phyloP scores from a whole-genome alignment of 805 yeast species.

The Saturnispora hagleri region DNA sequence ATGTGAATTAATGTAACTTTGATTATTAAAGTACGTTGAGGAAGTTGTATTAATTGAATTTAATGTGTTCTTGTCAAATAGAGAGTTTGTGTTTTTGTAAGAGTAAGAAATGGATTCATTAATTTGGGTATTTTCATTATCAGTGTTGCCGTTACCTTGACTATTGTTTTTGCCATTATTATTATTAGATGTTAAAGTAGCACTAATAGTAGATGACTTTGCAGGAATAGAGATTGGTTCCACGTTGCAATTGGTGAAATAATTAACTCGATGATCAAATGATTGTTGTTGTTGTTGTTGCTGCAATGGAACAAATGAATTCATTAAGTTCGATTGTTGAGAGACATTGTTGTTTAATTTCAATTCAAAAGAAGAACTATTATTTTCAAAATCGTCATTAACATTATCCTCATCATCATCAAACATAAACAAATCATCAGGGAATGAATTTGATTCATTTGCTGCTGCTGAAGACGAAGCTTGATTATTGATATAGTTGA shows the following conservation, averaged over 20 bases:
- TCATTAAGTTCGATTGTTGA: background rate
- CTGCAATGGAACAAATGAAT: background rate
- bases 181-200: background rate
- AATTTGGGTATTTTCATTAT: background rate
- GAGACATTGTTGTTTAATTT: background rate
- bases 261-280: background rate
- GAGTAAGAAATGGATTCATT: background rate
- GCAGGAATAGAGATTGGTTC: conserved; percentile 13
- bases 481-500: conserved; percentile 11
- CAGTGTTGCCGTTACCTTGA: background rate
- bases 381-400: background rate
- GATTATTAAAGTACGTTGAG: background rate
- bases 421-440: conserved; percentile 13
- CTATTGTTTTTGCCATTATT: background rate
- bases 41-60: conserved; percentile 2
- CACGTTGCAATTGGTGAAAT: conserved; percentile 7
- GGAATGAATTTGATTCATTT: background rate
- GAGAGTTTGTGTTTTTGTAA: conserved; percentile 10
- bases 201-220: background rate
- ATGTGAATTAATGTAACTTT: background rate
- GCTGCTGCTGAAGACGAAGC: conserved; percentile 4
- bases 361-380: background rate
- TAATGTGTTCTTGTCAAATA: conserved; percentile 11
- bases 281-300: background rate
- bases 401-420: conserved; percentile 7